Conservation (phyloP, 768 basidiomycete genomes). For the Rhodotorula kratochvilovae region DNA sequence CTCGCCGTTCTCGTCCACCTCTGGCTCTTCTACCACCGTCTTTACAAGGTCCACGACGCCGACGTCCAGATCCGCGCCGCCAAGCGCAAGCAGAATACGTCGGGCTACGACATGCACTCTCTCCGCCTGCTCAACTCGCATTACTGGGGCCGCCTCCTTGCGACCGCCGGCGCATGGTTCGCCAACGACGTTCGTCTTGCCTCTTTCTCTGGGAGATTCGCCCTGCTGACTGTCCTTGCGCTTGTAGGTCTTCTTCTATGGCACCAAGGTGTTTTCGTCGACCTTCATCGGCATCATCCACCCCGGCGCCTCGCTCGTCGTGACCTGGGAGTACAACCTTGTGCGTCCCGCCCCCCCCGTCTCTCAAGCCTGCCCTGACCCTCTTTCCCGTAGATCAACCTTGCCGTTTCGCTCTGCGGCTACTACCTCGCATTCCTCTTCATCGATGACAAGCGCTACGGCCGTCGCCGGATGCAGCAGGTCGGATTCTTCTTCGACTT, state of each 20-base stretch:
- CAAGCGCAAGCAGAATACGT: constrained; percentile 48
- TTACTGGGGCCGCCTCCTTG: constrained; percentile 47
- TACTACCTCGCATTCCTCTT: constrained; percentile 50
- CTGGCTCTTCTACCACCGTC: constrained; percentile 52
- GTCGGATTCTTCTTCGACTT: constrained; percentile 49
- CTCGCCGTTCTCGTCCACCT: constrained; percentile 50
- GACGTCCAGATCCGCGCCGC: constrained; percentile 44
- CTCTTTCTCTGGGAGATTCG: not conserved
- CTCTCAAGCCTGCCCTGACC: not conserved
- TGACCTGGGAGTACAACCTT: constrained; percentile 51
- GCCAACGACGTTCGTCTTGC: constrained; percentile 49
- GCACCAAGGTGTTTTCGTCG: constrained; percentile 50
- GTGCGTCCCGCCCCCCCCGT: not conserved
- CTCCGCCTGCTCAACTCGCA: constrained; percentile 48
- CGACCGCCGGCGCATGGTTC: constrained; percentile 47
- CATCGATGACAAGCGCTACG: constrained; percentile 51
- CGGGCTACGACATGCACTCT: constrained; percentile 49
- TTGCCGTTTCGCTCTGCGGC: constrained; percentile 48
- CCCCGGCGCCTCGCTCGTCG: constrained; percentile 47
- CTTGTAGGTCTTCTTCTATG: constrained; percentile 37
- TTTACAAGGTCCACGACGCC: constrained; percentile 47
- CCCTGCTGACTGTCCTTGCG: not conserved
- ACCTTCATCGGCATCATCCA: constrained; percentile 50
- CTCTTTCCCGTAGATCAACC: constrained; percentile 43
- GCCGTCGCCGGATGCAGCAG: constrained; percentile 47